phyloP scores from a whole-genome alignment of 2,329 filamentous ascomycete genomes.

The Colletotrichum endophyticum region DNA sequence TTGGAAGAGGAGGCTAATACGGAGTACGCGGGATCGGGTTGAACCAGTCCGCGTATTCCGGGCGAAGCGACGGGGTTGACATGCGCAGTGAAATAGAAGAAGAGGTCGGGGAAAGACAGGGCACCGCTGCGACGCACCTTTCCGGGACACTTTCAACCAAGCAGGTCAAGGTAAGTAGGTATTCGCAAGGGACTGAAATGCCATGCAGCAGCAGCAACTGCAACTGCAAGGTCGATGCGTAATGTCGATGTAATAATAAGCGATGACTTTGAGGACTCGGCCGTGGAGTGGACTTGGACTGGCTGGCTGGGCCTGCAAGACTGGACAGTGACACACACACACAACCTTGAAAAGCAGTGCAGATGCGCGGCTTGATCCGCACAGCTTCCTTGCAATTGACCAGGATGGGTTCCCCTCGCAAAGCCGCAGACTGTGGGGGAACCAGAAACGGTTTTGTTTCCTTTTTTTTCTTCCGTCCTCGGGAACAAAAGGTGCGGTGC shows the following conservation, averaged over 20 bases:
- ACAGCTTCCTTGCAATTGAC: constrained; percentile 7
- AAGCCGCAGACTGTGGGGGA: neutral
- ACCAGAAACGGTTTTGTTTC: neutral
- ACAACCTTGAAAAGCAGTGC: neutral
- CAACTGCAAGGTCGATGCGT: neutral
- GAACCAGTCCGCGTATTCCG: constrained; percentile 12
- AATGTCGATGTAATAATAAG: neutral
- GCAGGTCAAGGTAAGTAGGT: neutral
- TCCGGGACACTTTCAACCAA: neutral
- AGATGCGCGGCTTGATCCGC: constrained; percentile 7
- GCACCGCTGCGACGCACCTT: neutral
- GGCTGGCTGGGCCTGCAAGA: neutral
- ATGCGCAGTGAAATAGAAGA: neutral
- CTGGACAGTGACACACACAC: neutral
- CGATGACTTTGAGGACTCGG: neutral
- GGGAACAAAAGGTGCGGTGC: neutral
- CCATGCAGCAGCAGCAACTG: no score
- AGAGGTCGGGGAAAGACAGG: neutral
- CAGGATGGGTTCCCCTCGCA: neutral
- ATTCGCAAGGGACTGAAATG: neutral
- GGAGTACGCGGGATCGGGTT: constrained; percentile 11
- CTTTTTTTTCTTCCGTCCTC: neutral
- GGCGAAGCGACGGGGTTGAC: neutral
- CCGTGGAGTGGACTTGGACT: neutral
- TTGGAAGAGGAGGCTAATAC: neutral